These are phyloP conservation scores for Russula griseocarnosa DNA, from an alignment of 768 basidiomycete species.

Conservation along the genomic window DNA sequence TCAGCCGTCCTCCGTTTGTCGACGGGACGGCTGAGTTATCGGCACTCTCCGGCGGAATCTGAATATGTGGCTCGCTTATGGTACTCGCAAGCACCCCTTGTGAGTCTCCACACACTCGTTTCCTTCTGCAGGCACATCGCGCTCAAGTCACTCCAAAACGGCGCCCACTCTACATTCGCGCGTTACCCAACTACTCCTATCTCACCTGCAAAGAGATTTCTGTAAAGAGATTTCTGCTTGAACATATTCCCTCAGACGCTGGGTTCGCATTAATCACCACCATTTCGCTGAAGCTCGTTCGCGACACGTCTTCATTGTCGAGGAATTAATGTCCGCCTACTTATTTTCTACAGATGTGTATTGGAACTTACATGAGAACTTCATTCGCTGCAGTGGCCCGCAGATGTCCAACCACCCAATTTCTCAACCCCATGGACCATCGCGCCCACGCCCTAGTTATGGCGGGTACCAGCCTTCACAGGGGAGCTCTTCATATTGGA, in stretches of 20 bases:
- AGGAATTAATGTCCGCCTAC: constrained; percentile 1
- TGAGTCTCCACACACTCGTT: constrained; percentile 3
- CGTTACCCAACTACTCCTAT: too few relatives aligned
- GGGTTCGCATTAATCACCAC: neutral
- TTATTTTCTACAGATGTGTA: neutral
- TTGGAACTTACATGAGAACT: constrained; percentile 15
- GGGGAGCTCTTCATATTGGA: constrained; percentile 36
- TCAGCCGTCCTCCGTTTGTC: too few relatives aligned
- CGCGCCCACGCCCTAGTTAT: constrained; percentile 43
- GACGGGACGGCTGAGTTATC: neutral
- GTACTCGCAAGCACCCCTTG: neutral
- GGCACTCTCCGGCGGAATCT: constrained; percentile 10
- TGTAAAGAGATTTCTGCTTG: neutral
- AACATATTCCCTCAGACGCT: neutral
- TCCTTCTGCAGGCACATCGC: constrained; percentile 13
- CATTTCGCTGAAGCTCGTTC: neutral
- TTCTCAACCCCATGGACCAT: constrained; percentile 48
- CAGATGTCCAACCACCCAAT: constrained; percentile 35
- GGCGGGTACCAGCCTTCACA: constrained; percentile 51
- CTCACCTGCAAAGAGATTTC: neutral
- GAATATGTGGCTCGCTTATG: constrained; percentile 18
- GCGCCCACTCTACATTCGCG: neutral
- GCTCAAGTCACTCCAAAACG: constrained; percentile 11
- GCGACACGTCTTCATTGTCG: constrained; percentile 9
- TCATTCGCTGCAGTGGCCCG: constrained; percentile 18